phyloP scores from a whole-genome alignment of 2,329 filamentous ascomycete genomes.

The Exserohilum rostratum region DNA sequence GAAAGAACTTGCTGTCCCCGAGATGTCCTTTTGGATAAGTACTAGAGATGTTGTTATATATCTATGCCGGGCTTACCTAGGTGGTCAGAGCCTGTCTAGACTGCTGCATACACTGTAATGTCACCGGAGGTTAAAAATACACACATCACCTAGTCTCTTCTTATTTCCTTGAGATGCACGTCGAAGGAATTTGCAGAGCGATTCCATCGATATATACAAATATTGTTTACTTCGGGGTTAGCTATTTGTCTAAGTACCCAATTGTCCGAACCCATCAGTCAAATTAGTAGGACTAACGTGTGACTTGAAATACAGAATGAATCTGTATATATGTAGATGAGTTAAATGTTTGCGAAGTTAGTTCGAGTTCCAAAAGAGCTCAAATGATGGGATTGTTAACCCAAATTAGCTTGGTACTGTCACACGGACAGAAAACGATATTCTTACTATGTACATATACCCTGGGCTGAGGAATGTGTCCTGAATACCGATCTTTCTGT shows the following conservation, averaged over 20 bases:
- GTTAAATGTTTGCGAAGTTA: too few relatives aligned
- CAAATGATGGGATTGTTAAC: too few relatives aligned
- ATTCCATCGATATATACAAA: neutral
- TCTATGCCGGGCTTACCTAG: neutral
- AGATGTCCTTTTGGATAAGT: too few relatives aligned
- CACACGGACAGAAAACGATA: too few relatives aligned
- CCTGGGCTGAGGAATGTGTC: too few relatives aligned
- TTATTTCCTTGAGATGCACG: neutral
- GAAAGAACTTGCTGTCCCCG: neutral
- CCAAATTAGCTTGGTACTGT: too few relatives aligned
- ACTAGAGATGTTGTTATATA: neutral
- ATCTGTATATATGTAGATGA: too few relatives aligned
- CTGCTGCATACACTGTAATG: neutral
- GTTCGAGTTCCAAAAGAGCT: too few relatives aligned
- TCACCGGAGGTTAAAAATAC: neutral
- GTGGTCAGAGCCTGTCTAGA: neutral
- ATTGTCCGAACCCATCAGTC: neutral
- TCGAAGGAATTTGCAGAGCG: neutral
- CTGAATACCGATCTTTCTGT: too few relatives aligned
- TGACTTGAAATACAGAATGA: too few relatives aligned
- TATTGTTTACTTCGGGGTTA: neutral
- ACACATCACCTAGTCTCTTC: neutral
- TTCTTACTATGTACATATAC: too few relatives aligned
- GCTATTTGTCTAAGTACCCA: neutral
- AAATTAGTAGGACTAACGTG: neutral